Evolutionary conservation across 768 basidiomycete species (phyloP).

Genomic region (Trametes elegans): DNA sequence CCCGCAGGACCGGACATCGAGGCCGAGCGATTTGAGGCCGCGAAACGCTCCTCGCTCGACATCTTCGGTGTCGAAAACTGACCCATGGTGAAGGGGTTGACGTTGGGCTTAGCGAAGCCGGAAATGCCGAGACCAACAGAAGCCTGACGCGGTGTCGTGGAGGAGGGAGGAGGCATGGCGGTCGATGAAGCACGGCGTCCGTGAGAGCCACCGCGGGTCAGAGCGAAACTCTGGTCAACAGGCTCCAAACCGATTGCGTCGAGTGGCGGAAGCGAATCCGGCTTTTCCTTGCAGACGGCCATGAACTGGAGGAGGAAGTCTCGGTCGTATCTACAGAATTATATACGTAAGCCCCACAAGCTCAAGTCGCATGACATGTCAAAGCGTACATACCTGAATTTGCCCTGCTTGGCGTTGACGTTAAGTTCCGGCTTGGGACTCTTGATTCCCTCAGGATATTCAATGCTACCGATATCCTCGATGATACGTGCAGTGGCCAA

Average conservation of each 20-base stretch:
- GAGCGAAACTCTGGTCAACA: constrained; percentile 50
- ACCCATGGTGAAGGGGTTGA: constrained; percentile 56
- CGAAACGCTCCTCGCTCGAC: constrained; percentile 70
- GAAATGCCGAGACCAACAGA: constrained; percentile 50
- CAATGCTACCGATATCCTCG: constrained; percentile 71
- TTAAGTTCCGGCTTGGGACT: constrained; percentile 88
- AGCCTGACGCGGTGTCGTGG: constrained; percentile 41
- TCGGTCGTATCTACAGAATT: constrained; percentile 76
- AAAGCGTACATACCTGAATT: constrained; percentile 63
- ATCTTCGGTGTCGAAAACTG: constrained; percentile 65
- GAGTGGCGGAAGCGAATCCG: constrained; percentile 83
- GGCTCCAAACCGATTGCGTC: constrained; percentile 91
- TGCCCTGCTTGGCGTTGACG: constrained; percentile 77
- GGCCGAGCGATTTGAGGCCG: constrained; percentile 50
- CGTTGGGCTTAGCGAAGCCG: constrained; percentile 33
- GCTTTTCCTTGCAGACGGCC: constrained; percentile 92
- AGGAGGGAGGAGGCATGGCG: constrained; percentile 38
- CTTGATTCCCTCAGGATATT: constrained; percentile 80
- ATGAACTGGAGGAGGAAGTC: constrained; percentile 98
- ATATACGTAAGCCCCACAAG: constrained; percentile 2
- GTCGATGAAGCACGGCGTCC: constrained; percentile 49
- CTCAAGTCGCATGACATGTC: neutral
- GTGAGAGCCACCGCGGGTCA: constrained; percentile 65
- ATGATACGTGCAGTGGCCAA: constrained; percentile 84
- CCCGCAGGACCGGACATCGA: constrained; percentile 50